Evolutionary conservation across 192 early-diverging fungal species (phyloP).

Genomic region (Entophlyctis luteolus): DNA sequence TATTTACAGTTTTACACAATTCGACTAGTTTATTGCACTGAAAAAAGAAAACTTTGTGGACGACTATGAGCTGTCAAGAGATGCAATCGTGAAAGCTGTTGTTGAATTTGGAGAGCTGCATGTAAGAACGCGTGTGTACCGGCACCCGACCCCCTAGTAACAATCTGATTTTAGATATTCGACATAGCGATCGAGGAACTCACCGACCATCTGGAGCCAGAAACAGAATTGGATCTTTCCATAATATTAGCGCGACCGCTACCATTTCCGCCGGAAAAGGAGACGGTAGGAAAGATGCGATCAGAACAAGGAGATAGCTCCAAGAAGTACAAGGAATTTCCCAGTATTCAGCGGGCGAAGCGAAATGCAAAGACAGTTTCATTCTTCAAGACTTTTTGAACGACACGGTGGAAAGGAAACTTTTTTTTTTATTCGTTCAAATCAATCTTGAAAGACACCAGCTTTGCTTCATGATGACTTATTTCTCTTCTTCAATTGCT

Average conservation of each 20-base stretch:
- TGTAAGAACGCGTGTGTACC: constrained; percentile 20
- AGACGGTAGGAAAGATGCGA: not conserved
- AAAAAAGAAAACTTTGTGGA: constrained; percentile 6
- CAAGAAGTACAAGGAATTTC: constrained; percentile 27
- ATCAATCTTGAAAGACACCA: no score
- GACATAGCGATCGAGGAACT: constrained; percentile 25
- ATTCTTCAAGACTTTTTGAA: no score
- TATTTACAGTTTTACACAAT: no score
- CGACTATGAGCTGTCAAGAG: constrained; percentile 13
- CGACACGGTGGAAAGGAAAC: no score
- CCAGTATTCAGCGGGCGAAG: constrained; percentile 17
- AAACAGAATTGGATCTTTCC: constrained; percentile 27
- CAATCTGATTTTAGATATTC: no score
- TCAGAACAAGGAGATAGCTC: not conserved
- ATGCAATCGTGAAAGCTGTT: constrained; percentile 32
- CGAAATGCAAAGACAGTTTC: constrained; percentile 44
- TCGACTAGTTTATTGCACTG: constrained; percentile 21
- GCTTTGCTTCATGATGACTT: constrained; percentile 26
- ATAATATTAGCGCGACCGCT: constrained; percentile 38
- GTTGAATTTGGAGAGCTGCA: constrained; percentile 29
- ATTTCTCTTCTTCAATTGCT: constrained; percentile 37
- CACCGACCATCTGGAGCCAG: constrained; percentile 26
- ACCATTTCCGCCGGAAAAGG: constrained; percentile 33
- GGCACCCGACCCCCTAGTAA: no score
- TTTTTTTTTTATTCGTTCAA: no score